These are phyloP conservation scores for Rachicladosporium sp. DNA, from an alignment of 2,329 filamentous ascomycete genomes.

Conservation along the genomic window DNA sequence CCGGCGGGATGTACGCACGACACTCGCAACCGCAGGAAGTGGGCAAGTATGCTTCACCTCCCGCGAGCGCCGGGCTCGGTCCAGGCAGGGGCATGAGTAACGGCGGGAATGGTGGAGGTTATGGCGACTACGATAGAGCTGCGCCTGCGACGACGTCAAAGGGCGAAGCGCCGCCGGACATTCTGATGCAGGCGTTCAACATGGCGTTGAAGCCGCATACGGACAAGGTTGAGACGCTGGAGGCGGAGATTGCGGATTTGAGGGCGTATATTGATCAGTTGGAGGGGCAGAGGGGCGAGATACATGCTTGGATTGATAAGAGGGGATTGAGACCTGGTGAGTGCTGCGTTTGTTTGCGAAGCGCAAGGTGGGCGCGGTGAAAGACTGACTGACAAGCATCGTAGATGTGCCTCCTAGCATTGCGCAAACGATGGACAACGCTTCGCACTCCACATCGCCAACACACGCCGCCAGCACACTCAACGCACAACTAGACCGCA, in stretches of 20 bases:
- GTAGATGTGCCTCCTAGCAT: slow-evolving; percentile 40
- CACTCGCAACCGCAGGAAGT: slow-evolving; percentile 29
- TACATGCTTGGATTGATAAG: slow-evolving; percentile 45
- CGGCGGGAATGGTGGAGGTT: slow-evolving; percentile 11
- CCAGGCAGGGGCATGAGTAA: slow-evolving; percentile 9
- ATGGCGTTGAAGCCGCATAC: slow-evolving; percentile 39
- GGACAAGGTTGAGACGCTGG: slow-evolving; percentile 41
- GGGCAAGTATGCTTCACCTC: slow-evolving; percentile 12
- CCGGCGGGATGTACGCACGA: slow-evolving; percentile 33
- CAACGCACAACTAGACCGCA: slow-evolving; percentile 45
- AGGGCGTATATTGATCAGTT: slow-evolving; percentile 38
- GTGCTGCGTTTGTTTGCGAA: slow-evolving; percentile 7
- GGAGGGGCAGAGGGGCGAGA: slow-evolving; percentile 39
- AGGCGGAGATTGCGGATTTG: slow-evolving; percentile 39
- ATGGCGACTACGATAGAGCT: slow-evolving; percentile 12
- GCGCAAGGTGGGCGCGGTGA: background rate
- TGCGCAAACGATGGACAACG: slow-evolving; percentile 40
- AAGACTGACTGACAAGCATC: background rate
- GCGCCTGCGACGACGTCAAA: slow-evolving; percentile 9
- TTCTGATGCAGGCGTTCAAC: slow-evolving; percentile 41
- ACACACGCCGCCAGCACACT: slow-evolving; percentile 38
- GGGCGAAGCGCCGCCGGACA: slow-evolving; percentile 36
- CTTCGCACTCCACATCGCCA: slow-evolving; percentile 24
- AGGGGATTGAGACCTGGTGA: slow-evolving; percentile 39
- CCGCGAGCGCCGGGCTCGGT: slow-evolving; percentile 6